A percentile compares a stretch with the other conserved stretches of the same genome.
Conservation (phyloP, 805 yeast genomes). For the Candida railenensis region DNA sequence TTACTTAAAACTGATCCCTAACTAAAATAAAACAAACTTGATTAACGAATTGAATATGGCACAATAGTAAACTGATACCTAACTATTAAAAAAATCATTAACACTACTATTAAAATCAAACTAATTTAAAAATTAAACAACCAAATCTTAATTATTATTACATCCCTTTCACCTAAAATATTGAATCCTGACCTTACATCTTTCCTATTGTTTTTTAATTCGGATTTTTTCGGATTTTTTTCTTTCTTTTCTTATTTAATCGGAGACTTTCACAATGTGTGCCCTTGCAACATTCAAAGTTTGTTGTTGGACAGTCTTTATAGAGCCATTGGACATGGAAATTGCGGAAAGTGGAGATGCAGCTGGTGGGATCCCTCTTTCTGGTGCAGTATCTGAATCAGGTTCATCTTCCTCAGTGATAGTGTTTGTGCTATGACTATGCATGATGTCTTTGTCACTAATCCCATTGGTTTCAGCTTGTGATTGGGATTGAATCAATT, state of each 20-base stretch:
- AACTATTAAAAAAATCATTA: not conserved
- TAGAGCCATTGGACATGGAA: not conserved
- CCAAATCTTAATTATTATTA: too few species aligned
- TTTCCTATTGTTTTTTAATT: not conserved
- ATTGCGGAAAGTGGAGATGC: conserved; percentile 4
- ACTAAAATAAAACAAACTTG: not conserved
- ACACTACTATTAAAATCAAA: not conserved
- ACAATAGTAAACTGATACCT: too few species aligned
- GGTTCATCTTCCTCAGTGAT: conserved; percentile 43
- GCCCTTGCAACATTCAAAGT: conserved; percentile 6
- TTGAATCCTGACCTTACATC: too few species aligned
- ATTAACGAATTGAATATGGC: not conserved
- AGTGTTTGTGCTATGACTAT: conserved; percentile 35
- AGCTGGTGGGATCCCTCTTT: not conserved
- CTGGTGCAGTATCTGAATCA: conserved; percentile 11
- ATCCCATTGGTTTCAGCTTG: conserved; percentile 3
- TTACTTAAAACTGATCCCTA: not conserved
- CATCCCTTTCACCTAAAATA: too few species aligned
- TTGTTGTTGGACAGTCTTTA: not conserved
- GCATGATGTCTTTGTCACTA: conserved; percentile 18
- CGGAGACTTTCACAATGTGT: conserved; percentile 3
- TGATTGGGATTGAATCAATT: conserved; percentile 24
- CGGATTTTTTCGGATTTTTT: not conserved
- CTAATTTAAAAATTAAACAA: not conserved
- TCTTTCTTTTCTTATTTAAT: not conserved